Evolutionary conservation across 306 rosid genomes (phyloP).

Genomic region (Fragaria iinumae): DNA sequence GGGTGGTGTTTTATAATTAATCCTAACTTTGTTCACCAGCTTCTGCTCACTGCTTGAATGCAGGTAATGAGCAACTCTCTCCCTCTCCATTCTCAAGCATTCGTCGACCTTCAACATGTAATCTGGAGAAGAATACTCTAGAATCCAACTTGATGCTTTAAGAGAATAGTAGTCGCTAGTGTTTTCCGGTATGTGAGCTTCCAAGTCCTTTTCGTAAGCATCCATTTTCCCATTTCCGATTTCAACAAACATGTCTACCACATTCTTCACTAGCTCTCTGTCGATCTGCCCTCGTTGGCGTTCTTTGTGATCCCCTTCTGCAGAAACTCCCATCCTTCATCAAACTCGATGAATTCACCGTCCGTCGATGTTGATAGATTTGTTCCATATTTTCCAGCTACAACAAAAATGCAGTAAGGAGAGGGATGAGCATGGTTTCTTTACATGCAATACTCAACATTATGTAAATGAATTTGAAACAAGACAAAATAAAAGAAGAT

Average conservation of each 20-base stretch:
- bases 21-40: constrained; percentile 41
- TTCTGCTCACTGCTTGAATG: constrained; percentile 30
- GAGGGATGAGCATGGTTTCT: not conserved
- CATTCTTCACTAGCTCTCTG: constrained; percentile 49
- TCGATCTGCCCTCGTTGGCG: constrained; percentile 67
- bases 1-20: too few species aligned
- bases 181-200: constrained; percentile 47
- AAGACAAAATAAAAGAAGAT: not conserved
- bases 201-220: constrained; percentile 40
- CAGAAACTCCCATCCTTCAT: not conserved
- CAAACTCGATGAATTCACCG: not conserved
- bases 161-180: constrained; percentile 48
- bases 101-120: constrained; percentile 53
- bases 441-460: not conserved
- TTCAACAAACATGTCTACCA: constrained; percentile 50
- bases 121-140: constrained; percentile 51
- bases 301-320: constrained; percentile 40
- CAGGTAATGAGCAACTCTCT: constrained; percentile 30
- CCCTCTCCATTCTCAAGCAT: constrained; percentile 30
- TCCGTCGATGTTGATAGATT: not conserved
- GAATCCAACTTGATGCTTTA: constrained; percentile 58
- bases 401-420: not conserved
- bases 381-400: not conserved
- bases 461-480: not conserved
- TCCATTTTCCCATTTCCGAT: constrained; percentile 43